These are phyloP conservation scores for Senna tora DNA, from an alignment of 306 rosid species.

Conservation along the genomic window DNA sequence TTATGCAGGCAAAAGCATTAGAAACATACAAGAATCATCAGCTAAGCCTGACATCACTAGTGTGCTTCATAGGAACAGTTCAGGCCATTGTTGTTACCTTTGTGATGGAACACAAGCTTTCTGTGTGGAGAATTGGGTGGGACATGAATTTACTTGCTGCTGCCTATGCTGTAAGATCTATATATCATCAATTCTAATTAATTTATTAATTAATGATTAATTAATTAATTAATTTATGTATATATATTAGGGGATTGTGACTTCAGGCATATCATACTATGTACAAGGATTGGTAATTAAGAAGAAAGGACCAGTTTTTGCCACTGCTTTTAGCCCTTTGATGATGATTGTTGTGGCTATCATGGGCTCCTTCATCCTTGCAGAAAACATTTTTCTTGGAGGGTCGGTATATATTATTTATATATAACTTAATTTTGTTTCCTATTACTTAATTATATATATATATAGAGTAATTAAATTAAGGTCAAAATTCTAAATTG, in stretches of 20 bases:
- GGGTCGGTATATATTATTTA: too few species aligned
- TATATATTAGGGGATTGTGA: constrained; percentile 79
- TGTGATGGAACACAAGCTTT: constrained; percentile 66
- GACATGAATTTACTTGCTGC: constrained; percentile 92
- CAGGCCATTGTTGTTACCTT: constrained; percentile 73
- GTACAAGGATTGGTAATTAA: constrained; percentile 87
- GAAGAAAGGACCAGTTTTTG: constrained; percentile 86
- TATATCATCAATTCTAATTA: too few species aligned
- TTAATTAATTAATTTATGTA: too few species aligned
- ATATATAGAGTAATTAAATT: too few species aligned
- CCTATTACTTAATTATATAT: not conserved
- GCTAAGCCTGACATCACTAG: constrained; percentile 68
- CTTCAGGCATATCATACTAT: constrained; percentile 81
- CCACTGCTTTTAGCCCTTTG: constrained; percentile 93
- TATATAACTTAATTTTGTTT: too few species aligned
- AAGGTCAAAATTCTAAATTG: too few species aligned
- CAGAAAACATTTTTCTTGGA: constrained; percentile 81
- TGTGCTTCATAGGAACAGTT: constrained; percentile 80
- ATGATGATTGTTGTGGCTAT: constrained; percentile 90
- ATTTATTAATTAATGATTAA: too few species aligned
- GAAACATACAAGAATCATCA: constrained; percentile 86
- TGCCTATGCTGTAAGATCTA: constrained; percentile 77
- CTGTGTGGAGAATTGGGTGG: constrained; percentile 83
- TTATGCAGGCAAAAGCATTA: constrained; percentile 72
- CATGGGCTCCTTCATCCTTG: constrained; percentile 77